A percentile compares a stretch with the other conserved stretches of the same genome.
These are phyloP conservation scores for Mycena pura DNA, from an alignment of 768 basidiomycete species.

Conservation along the genomic window DNA sequence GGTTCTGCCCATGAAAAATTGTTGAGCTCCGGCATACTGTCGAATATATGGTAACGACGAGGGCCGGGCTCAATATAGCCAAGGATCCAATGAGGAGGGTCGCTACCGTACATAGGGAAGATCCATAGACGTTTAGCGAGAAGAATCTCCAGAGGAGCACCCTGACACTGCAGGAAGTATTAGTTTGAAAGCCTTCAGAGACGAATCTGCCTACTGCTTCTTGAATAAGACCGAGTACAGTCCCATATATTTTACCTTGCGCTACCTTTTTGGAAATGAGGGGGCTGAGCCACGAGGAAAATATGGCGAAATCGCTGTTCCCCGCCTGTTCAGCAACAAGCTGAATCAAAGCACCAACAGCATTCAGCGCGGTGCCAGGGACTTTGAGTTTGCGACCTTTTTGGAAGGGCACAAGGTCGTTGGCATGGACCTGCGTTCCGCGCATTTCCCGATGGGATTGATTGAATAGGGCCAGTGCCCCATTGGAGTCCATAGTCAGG, in stretches of 20 bases:
- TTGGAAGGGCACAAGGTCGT: too few relatives aligned
- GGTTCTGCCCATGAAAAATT: slow-evolving; percentile 12
- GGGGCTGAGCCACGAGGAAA: slow-evolving; percentile 1
- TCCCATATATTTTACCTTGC: not conserved
- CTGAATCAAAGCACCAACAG: too few relatives aligned
- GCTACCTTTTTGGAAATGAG: not conserved
- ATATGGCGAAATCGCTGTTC: too few relatives aligned
- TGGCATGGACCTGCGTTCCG: too few relatives aligned
- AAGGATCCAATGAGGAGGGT: slow-evolving; percentile 9
- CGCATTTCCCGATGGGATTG: too few relatives aligned
- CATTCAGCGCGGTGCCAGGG: too few relatives aligned
- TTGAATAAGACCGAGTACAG: not conserved
- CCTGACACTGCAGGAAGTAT: not conserved
- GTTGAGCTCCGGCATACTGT: slow-evolving; percentile 8
- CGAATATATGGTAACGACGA: not conserved
- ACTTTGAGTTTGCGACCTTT: too few relatives aligned
- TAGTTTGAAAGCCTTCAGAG: not conserved
- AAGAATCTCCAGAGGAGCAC: not conserved
- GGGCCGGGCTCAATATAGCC: slow-evolving; percentile 1
- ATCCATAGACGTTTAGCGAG: slow-evolving; percentile 4
- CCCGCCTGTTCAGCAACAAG: too few relatives aligned
- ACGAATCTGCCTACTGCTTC: not conserved
- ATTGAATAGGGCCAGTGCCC: too few relatives aligned
- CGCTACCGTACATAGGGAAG: slow-evolving; percentile 4
- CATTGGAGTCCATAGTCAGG: too few relatives aligned